phyloP scores from a whole-genome alignment of 1,139 yeast genomes.

The Candida tetrigidarum region DNA sequence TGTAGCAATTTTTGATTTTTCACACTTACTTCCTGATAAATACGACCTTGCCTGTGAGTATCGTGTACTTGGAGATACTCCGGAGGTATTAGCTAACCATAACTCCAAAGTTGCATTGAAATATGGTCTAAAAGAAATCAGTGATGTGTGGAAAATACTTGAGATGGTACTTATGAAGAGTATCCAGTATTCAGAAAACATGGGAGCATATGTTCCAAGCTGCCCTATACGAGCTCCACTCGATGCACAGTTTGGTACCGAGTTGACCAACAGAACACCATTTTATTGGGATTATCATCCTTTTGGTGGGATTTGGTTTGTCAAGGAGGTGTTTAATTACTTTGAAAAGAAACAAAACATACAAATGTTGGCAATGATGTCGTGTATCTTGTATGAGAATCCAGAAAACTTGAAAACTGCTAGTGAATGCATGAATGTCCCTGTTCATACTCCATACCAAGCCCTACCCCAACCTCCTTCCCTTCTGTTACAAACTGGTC shows the following conservation, averaged over 20 bases:
- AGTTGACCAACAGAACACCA: constrained; percentile 23
- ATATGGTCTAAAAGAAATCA: constrained; percentile 63
- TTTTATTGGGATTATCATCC: constrained; percentile 86
- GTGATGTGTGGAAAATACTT: constrained; percentile 80
- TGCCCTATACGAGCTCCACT: not conserved
- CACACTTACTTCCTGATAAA: constrained; percentile 75
- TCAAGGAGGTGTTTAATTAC: constrained; percentile 63
- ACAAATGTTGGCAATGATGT: constrained; percentile 90
- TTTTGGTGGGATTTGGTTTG: constrained; percentile 76
- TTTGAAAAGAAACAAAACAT: constrained; percentile 69
- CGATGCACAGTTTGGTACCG: constrained; percentile 5
- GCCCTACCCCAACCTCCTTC: constrained; percentile 37
- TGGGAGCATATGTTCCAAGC: not conserved
- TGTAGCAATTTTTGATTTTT: constrained; percentile 68
- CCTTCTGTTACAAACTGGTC: not conserved
- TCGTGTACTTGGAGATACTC: constrained; percentile 66
- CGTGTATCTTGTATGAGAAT: constrained; percentile 65
- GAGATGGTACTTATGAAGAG: constrained; percentile 44
- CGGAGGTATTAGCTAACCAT: constrained; percentile 66
- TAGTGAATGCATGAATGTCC: constrained; percentile 29
- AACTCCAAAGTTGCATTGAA: constrained; percentile 75
- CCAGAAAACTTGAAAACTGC: constrained; percentile 22
- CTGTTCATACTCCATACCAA: constrained; percentile 53
- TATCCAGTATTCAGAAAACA: constrained; percentile 1
- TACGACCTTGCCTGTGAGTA: constrained; percentile 80